Conservation (phyloP, 2,329 filamentous ascomycete species). For the Trichoderma cornu-damae region DNA sequence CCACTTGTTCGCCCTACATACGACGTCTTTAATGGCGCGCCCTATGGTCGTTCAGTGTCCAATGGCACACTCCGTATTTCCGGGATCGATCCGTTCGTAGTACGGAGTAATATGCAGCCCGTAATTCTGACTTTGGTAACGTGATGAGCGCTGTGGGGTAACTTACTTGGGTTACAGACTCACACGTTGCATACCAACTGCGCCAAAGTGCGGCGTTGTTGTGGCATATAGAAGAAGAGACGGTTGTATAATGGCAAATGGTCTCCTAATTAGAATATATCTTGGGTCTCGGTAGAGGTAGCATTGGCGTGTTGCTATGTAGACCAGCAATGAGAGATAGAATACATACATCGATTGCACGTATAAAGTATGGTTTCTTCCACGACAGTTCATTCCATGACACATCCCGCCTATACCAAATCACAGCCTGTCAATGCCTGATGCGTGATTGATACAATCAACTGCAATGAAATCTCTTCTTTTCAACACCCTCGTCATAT, state of each 20-base stretch:
- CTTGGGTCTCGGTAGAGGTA: not conserved
- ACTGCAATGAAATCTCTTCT: no score
- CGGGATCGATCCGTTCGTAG: not conserved
- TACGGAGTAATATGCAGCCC: not conserved
- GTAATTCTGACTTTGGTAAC: not conserved
- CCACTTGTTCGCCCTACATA: not conserved
- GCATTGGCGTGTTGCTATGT: no score
- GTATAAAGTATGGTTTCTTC: no score
- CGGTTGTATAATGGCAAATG: not conserved
- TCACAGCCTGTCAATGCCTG: no score
- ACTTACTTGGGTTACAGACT: slow-evolving; percentile 1
- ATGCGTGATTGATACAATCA: no score
- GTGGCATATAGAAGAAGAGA: not conserved
- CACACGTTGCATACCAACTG: not conserved
- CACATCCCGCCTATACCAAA: no score
- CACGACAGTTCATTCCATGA: no score
- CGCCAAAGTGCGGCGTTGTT: not conserved
- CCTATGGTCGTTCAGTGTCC: not conserved
- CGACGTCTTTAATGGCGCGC: slow-evolving; percentile 2
- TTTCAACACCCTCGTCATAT: no score
- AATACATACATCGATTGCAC: no score
- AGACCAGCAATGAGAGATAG: no score
- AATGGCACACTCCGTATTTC: not conserved
- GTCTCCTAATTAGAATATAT: not conserved
- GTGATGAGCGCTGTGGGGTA: not conserved